Conservation (phyloP, 768 basidiomycete species). For the Pulveroboletus sp. region DNA sequence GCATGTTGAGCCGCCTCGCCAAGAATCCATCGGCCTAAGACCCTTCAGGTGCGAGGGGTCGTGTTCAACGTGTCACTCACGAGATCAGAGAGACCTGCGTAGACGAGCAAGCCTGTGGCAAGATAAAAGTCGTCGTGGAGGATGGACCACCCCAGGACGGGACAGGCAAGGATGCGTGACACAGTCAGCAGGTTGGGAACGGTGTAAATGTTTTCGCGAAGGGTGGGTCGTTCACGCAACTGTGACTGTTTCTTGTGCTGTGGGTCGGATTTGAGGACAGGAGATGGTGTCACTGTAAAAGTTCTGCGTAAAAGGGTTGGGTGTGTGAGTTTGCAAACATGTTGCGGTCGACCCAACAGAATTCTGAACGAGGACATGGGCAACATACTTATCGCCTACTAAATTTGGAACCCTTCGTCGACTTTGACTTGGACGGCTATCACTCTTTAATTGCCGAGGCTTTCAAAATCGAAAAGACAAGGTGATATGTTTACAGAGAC, state of each 20-base stretch:
- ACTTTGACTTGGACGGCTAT: no score
- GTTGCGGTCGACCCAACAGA: conserved; percentile 2
- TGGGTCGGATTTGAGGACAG: conserved; percentile 1
- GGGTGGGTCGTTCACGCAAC: conserved; percentile 28
- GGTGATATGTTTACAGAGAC: no score
- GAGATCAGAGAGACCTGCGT: conserved; percentile 90
- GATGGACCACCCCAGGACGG: conserved; percentile 89
- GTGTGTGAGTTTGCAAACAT: background rate
- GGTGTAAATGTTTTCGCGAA: conserved; percentile 90
- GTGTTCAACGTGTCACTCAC: conserved; percentile 43
- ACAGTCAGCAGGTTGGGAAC: conserved; percentile 87
- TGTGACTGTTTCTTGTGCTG: background rate
- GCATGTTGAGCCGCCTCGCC: conserved; percentile 83
- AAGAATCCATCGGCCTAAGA: conserved; percentile 86
- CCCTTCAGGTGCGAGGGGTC: no score
- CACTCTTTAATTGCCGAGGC: no score
- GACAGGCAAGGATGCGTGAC: conserved; percentile 86
- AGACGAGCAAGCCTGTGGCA: conserved; percentile 82
- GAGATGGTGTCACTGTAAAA: conserved; percentile 12
- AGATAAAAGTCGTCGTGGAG: conserved; percentile 74
- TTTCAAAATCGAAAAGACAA: no score
- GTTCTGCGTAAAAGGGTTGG: conserved; percentile 2
- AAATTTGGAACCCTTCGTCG: conserved; percentile 11
- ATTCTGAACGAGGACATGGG: conserved; percentile 12
- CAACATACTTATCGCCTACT: conserved; percentile 3